These are phyloP conservation scores for Trypanosoma avium DNA, from an alignment of 208 protist species.

Conservation along the genomic window DNA sequence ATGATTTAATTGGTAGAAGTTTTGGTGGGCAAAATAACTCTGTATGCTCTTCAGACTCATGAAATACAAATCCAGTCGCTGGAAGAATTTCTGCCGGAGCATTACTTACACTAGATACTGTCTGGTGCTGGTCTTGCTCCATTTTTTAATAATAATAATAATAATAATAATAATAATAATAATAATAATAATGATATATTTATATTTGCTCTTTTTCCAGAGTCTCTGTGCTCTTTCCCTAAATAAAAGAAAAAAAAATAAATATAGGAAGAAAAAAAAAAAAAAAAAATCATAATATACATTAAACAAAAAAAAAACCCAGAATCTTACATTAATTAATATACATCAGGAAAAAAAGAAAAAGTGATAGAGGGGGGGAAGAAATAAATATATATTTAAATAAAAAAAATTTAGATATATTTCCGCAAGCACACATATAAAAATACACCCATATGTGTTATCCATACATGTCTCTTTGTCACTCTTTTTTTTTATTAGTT, in stretches of 20 bases:
- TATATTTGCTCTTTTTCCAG: too few relatives aligned
- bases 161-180: too few relatives aligned
- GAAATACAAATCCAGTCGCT: slow-evolving; percentile 79
- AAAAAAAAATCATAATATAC: not conserved
- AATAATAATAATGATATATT: too few relatives aligned
- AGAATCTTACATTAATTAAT: not conserved
- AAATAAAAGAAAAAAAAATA: not conserved
- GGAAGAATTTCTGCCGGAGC: slow-evolving; percentile 66
- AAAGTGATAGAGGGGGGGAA: not conserved
- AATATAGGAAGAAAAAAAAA: not conserved
- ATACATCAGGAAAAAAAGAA: not conserved
- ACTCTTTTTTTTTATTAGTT: too few relatives aligned
- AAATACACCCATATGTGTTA: too few relatives aligned
- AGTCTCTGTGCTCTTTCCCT: not conserved
- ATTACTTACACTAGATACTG: not conserved
- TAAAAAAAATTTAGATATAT: too few relatives aligned
- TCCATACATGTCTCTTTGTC: too few relatives aligned
- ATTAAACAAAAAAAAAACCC: not conserved
- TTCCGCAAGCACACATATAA: too few relatives aligned
- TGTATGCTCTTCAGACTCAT: slow-evolving; percentile 65
- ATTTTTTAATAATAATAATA: too few relatives aligned
- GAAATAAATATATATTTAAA: too few relatives aligned
- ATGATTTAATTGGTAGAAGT: slow-evolving; percentile 96
- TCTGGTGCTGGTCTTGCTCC: not conserved
- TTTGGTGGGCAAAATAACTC: slow-evolving; percentile 95